These are phyloP conservation scores for Hibiscus trionum DNA, from an alignment of 345 rosid species.

Conservation along the genomic window DNA sequence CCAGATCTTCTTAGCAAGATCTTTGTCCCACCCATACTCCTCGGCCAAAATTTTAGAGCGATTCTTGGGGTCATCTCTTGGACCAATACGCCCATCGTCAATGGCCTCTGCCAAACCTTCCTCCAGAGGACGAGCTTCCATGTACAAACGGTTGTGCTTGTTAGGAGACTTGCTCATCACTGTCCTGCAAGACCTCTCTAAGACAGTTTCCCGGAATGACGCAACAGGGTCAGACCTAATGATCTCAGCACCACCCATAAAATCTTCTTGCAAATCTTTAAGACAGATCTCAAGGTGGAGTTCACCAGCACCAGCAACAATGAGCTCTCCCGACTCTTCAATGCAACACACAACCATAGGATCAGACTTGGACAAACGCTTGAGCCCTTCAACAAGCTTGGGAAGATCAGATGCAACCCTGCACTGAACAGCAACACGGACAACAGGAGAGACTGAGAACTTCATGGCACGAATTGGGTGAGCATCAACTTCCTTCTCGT, in stretches of 20 bases:
- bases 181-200: conserved; percentile 38
- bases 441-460: conserved; percentile 73
- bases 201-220: conserved; percentile 54
- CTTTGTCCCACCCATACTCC: conserved; percentile 56
- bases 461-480: conserved; percentile 80
- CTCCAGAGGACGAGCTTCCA: conserved; percentile 50
- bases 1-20: conserved; percentile 51
- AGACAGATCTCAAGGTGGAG: conserved; percentile 47
- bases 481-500: conserved; percentile 71
- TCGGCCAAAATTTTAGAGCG: conserved; percentile 41
- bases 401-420: conserved; percentile 66
- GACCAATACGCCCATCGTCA: conserved; percentile 44
- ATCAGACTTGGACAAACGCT: conserved; percentile 69
- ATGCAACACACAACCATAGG: conserved; percentile 67
- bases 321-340: conserved; percentile 65
- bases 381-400: conserved; percentile 73
- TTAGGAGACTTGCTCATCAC: conserved; percentile 57
- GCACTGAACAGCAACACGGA: conserved; percentile 58
- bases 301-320: conserved; percentile 53
- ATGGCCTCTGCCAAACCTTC: conserved; percentile 49
- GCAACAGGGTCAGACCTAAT: conserved; percentile 51
- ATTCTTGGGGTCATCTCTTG: conserved; percentile 47
- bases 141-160: conserved; percentile 55
- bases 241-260: conserved; percentile 59
- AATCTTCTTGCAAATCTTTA: conserved; percentile 47